Evolutionary conservation across 2,329 filamentous ascomycete species (phyloP).

Genomic region (Neonectria coccinea): DNA sequence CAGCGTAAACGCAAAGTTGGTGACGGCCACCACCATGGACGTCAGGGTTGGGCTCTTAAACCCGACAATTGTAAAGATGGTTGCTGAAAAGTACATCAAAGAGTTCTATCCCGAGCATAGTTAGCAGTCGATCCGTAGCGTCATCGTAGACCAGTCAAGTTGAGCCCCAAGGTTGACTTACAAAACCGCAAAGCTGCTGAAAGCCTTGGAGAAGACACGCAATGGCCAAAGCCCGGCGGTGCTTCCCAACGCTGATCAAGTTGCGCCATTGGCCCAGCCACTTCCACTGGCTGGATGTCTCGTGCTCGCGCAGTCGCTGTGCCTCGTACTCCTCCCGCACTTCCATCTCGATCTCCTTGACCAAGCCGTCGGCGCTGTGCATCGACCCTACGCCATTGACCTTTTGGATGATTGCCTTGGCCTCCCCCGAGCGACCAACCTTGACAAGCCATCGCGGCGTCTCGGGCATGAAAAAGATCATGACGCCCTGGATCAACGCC

Average conservation of each 20-base stretch:
- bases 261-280: conserved; percentile 64
- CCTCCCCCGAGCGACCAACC: conserved; percentile 70
- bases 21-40: conserved; percentile 82
- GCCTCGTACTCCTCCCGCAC: conserved; percentile 76
- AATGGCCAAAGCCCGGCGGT: conserved; percentile 82
- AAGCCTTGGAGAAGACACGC: conserved; percentile 88
- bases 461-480: conserved; percentile 83
- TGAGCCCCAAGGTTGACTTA: conserved; percentile 53
- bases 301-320: conserved; percentile 50
- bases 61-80: conserved; percentile 81
- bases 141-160: neutral
- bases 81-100: conserved; percentile 91
- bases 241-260: conserved; percentile 68
- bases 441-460: conserved; percentile 89
- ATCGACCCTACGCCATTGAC: conserved; percentile 68
- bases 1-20: conserved; percentile 85
- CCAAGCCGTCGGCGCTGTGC: conserved; percentile 66
- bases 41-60: conserved; percentile 84
- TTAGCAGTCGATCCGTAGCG: conserved; percentile 21
- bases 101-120: conserved; percentile 69
- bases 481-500: conserved; percentile 74
- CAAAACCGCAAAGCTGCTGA: conserved; percentile 89
- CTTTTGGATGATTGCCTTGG: conserved; percentile 72
- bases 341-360: conserved; percentile 79
- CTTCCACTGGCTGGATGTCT: conserved; percentile 45